Conservation (phyloP, 2,329 filamentous ascomycete species). For the Phialophora macrospora region DNA sequence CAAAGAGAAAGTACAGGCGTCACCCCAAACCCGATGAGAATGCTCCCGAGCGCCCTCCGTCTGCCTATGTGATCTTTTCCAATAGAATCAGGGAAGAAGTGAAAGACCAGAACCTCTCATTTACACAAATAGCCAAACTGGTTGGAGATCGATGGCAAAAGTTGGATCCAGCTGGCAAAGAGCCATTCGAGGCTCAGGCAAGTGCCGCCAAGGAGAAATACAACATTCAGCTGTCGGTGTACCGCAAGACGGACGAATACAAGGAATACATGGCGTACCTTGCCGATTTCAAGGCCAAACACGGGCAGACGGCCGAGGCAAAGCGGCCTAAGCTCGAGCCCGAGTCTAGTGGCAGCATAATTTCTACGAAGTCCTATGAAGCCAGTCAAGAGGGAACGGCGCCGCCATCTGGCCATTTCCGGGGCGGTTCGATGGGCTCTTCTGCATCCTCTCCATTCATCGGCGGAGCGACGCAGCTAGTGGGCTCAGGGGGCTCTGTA, state of each 20-base stretch:
- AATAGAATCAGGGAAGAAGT: slow-evolving; percentile 76
- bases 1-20: slow-evolving; percentile 41
- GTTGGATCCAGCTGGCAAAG: slow-evolving; percentile 68
- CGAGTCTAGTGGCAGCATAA: slow-evolving; percentile 42
- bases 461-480: slow-evolving; percentile 19
- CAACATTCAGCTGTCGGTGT: slow-evolving; percentile 71
- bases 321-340: slow-evolving; percentile 53
- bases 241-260: slow-evolving; percentile 76
- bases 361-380: slow-evolving; percentile 35
- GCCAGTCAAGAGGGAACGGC: slow-evolving; percentile 19
- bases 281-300: slow-evolving; percentile 76
- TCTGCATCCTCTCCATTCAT: slow-evolving; percentile 32
- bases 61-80: slow-evolving; percentile 83
- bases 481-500: slow-evolving; percentile 5
- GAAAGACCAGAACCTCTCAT: slow-evolving; percentile 75
- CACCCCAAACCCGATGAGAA: slow-evolving; percentile 70
- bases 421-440: slow-evolving; percentile 36
- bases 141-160: slow-evolving; percentile 84
- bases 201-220: slow-evolving; percentile 77
- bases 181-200: slow-evolving; percentile 73
- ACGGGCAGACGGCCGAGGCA: slow-evolving; percentile 51
- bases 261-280: slow-evolving; percentile 73
- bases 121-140: slow-evolving; percentile 81
- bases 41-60: slow-evolving; percentile 78
- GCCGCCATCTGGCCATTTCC: slow-evolving; percentile 29